These are phyloP conservation scores for Waltiozyma sp. DNA, from an alignment of 1,139 yeast species.

Conservation along the genomic window DNA sequence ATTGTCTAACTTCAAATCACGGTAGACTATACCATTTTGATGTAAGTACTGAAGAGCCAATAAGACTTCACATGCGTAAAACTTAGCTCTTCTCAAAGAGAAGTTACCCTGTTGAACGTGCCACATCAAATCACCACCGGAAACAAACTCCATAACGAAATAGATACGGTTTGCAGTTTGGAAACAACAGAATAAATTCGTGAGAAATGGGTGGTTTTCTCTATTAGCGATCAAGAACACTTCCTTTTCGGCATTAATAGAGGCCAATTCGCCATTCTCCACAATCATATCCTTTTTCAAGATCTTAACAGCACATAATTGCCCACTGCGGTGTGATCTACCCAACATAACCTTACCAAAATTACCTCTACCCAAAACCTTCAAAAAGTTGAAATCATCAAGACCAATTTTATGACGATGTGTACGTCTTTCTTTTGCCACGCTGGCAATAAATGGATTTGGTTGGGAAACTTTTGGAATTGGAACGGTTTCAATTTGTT, in stretches of 20 bases:
- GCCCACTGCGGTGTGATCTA: conserved; percentile 64
- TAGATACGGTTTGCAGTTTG: conserved; percentile 96
- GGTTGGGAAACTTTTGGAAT: neutral
- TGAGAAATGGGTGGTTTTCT: conserved; percentile 84
- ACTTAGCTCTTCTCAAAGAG: conserved; percentile 85
- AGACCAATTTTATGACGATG: conserved; percentile 69
- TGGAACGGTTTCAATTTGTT: conserved; percentile 2
- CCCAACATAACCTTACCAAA: conserved; percentile 97
- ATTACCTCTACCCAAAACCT: conserved; percentile 94
- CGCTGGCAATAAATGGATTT: neutral
- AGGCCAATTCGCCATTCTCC: conserved; percentile 91
- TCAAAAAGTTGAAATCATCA: conserved; percentile 87
- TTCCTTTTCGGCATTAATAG: conserved; percentile 86
- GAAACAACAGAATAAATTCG: conserved; percentile 88
- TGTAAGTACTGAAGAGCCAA: conserved; percentile 88
- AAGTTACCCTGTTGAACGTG: conserved; percentile 91
- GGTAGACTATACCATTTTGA: conserved; percentile 89
- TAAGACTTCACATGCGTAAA: conserved; percentile 92
- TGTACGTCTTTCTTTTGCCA: conserved; percentile 17
- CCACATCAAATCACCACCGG: conserved; percentile 99
- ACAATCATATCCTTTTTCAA: conserved; percentile 90
- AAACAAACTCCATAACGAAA: conserved; percentile 95
- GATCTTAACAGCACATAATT: conserved; percentile 88
- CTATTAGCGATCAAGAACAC: conserved; percentile 85
- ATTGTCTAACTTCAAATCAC: conserved; percentile 93